These are phyloP conservation scores for Pseudonectria foliicola DNA, from an alignment of 2,329 filamentous ascomycete genomes.

Conservation along the genomic window DNA sequence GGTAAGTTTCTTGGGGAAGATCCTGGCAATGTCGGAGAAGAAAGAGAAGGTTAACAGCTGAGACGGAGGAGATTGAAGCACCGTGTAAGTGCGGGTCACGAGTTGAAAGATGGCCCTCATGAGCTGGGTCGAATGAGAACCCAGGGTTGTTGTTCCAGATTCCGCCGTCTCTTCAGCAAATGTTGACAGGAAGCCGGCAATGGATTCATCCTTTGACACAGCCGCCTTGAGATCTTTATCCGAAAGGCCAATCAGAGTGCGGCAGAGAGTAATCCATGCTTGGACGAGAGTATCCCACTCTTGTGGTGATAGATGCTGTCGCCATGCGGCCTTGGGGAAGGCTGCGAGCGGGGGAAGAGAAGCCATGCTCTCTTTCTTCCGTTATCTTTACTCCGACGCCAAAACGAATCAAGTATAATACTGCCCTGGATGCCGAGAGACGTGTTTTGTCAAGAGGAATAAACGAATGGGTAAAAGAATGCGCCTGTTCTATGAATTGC, in stretches of 20 bases:
- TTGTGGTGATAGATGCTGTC: conserved; percentile 54
- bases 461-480: neutral
- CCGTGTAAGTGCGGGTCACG: conserved; percentile 46
- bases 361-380: conserved; percentile 26
- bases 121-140: conserved; percentile 37
- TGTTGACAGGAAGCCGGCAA: conserved; percentile 57
- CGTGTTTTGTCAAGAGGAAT: neutral
- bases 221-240: conserved; percentile 46
- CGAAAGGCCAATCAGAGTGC: conserved; percentile 55
- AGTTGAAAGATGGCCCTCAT: conserved; percentile 60
- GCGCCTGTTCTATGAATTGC: conserved; percentile 1
- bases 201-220: conserved; percentile 49
- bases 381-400: conserved; percentile 1
- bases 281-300: conserved; percentile 76
- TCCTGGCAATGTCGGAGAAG: conserved; percentile 58
- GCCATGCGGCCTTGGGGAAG: conserved; percentile 64
- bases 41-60: conserved; percentile 59
- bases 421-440: too few relatives aligned
- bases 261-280: conserved; percentile 65
- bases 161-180: conserved; percentile 52
- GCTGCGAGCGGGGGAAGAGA: conserved; percentile 66
- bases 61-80: conserved; percentile 30
- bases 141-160: conserved; percentile 29
- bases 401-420: too few relatives aligned
- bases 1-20: conserved; percentile 58